Conservation (phyloP, 768 basidiomycete genomes). For the Leccinellum rugosiceps region DNA sequence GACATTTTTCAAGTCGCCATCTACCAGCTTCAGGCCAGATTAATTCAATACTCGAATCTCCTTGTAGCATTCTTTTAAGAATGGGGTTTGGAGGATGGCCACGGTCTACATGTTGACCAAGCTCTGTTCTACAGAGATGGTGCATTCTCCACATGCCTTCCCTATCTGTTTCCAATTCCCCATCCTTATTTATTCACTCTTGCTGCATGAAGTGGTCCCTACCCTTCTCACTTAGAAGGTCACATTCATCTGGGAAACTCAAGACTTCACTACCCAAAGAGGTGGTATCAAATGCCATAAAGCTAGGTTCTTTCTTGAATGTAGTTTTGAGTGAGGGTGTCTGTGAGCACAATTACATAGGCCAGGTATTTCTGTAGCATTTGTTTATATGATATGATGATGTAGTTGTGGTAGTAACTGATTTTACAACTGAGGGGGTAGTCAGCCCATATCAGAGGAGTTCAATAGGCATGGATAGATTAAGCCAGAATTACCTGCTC, state of each 20-base stretch:
- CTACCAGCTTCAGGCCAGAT: background rate
- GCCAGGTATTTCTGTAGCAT: too few relatives aligned
- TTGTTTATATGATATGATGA: too few relatives aligned
- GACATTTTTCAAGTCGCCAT: background rate
- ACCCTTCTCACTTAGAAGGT: background rate
- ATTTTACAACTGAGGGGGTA: too few relatives aligned
- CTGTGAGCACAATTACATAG: too few relatives aligned
- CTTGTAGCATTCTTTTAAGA: background rate
- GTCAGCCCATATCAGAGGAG: too few relatives aligned
- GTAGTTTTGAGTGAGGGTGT: too few relatives aligned
- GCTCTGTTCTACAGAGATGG: background rate
- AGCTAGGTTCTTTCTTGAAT: background rate
- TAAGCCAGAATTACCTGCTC: too few relatives aligned
- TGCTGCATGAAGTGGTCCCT: background rate
- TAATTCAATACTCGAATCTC: fast-evolving
- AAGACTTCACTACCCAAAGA: background rate
- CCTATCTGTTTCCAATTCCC: background rate
- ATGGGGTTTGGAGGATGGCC: background rate
- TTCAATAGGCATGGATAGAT: too few relatives aligned
- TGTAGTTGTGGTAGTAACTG: too few relatives aligned
- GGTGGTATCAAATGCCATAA: background rate
- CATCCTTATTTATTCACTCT: background rate
- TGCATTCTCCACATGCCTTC: background rate
- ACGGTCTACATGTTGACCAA: background rate
- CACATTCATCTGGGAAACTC: fast-evolving